Conservation (phyloP, 257 asterid species). For the Fraxinus pennsylvanica region DNA sequence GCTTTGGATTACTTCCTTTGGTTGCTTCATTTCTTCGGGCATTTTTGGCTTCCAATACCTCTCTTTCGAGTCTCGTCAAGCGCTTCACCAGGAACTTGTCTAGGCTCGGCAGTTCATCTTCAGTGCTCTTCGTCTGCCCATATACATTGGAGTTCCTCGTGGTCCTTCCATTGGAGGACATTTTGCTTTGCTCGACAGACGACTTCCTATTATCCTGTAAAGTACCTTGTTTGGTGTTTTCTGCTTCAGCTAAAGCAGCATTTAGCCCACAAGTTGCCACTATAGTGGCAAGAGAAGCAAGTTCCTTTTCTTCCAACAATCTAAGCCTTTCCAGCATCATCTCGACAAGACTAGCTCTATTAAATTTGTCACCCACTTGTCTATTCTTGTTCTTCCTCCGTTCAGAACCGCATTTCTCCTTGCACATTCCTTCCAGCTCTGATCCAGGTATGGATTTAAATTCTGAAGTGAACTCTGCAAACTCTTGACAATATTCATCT, state of each 20-base stretch:
- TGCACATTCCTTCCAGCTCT: constrained; percentile 33
- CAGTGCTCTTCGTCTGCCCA: constrained; percentile 21
- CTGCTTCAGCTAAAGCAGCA: constrained; percentile 69
- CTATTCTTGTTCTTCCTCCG: constrained; percentile 34
- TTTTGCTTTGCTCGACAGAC: constrained; percentile 32
- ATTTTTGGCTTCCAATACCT: constrained; percentile 79
- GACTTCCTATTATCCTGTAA: constrained; percentile 19
- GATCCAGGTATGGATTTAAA: constrained; percentile 55
- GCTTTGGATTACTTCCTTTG: constrained; percentile 30
- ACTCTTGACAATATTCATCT: constrained; percentile 40
- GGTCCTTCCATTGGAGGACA: constrained; percentile 32
- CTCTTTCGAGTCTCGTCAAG: constrained; percentile 86
- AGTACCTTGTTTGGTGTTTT: constrained; percentile 28
- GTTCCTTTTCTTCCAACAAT: constrained; percentile 77
- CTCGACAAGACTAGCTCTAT: constrained; percentile 46
- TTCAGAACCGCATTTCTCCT: constrained; percentile 21
- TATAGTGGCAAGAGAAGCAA: constrained; percentile 91
- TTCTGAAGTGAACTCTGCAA: constrained; percentile 45
- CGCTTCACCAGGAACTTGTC: constrained; percentile 85
- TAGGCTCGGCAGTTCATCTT: constrained; percentile 67
- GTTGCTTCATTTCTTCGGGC: constrained; percentile 47
- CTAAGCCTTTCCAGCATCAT: constrained; percentile 82
- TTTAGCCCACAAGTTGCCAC: constrained; percentile 90
- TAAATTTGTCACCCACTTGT: constrained; percentile 43
- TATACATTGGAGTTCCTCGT: constrained; percentile 26